A percentile compares a stretch with the other conserved stretches of the same genome.
phyloP scores from a whole-genome alignment of 2,329 filamentous ascomycete genomes.

The Aspergillus aculeatus region DNA sequence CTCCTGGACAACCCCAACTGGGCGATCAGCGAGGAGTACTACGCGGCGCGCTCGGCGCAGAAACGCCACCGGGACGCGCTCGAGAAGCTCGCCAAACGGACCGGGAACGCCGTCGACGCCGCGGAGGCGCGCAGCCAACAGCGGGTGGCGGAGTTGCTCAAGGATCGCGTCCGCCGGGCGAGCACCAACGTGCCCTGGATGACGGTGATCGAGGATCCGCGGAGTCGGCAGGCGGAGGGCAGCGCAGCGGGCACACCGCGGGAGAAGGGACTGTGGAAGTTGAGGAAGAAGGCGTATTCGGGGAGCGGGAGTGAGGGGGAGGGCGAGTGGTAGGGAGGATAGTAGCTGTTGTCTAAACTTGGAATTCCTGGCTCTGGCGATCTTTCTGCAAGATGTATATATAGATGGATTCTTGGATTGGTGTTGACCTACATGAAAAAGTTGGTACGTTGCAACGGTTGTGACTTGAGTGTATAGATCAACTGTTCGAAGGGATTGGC shows the following conservation, averaged over 20 bases:
- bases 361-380: too few relatives aligned
- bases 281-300: conserved; percentile 40
- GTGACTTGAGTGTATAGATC: too few relatives aligned
- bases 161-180: conserved; percentile 36
- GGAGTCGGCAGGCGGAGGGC: conserved; percentile 30
- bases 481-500: too few relatives aligned
- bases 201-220: conserved; percentile 38
- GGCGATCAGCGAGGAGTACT: conserved; percentile 46
- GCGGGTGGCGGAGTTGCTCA: conserved; percentile 27
- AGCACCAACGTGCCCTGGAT: conserved; percentile 42
- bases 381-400: too few relatives aligned
- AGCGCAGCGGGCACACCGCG: conserved; percentile 23
- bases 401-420: too few relatives aligned
- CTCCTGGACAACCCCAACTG: conserved; percentile 46
- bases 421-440: too few relatives aligned
- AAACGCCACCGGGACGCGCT: conserved; percentile 29
- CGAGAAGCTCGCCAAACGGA: conserved; percentile 21
- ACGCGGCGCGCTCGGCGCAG: conserved; percentile 39
- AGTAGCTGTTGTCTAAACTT: too few relatives aligned
- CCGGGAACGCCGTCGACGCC: not conserved
- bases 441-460: too few relatives aligned
- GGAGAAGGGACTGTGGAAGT: conserved; percentile 38
- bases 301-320: conserved; percentile 40
- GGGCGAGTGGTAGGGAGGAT: not conserved
- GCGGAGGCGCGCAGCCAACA: conserved; percentile 1